Conservation (phyloP, 1,284 basidiomycete species). For the Moesziomyces aphidis region DNA sequence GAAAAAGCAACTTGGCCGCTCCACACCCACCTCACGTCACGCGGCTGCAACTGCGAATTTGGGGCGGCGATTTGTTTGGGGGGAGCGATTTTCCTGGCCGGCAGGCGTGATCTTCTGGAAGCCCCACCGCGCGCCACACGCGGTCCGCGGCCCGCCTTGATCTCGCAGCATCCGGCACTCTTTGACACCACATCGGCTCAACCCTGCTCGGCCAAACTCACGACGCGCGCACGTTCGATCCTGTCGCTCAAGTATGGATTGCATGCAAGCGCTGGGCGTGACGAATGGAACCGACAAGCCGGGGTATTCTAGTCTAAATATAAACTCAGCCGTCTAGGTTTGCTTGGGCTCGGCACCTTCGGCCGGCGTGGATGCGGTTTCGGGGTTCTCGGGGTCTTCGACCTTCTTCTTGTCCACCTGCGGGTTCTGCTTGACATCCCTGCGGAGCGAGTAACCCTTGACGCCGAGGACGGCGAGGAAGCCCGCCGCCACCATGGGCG, state of each 20-base stretch:
- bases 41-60: background rate
- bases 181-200: background rate
- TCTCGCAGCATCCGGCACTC: background rate
- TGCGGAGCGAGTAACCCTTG: conserved; percentile 50
- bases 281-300: too few species aligned
- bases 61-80: background rate
- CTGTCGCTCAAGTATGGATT: background rate
- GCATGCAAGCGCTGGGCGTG: background rate
- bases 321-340: background rate
- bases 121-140: background rate
- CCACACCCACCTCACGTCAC: too few species aligned
- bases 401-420: conserved; percentile 24
- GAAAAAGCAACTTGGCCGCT: too few species aligned
- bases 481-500: conserved; percentile 65
- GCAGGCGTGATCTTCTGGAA: too few species aligned
- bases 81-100: background rate
- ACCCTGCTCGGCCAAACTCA: background rate
- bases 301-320: background rate
- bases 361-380: background rate
- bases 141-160: too few species aligned
- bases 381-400: conserved; percentile 21
- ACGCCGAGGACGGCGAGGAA: conserved; percentile 54
- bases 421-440: conserved; percentile 28
- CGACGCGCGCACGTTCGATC: background rate
- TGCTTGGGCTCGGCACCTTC: conserved; percentile 2